Percentiles rank a stretch among this genome's conserved stretches.
phyloP scores from a whole-genome alignment of 768 basidiomycete species.

The Naganishia antarctica region DNA sequence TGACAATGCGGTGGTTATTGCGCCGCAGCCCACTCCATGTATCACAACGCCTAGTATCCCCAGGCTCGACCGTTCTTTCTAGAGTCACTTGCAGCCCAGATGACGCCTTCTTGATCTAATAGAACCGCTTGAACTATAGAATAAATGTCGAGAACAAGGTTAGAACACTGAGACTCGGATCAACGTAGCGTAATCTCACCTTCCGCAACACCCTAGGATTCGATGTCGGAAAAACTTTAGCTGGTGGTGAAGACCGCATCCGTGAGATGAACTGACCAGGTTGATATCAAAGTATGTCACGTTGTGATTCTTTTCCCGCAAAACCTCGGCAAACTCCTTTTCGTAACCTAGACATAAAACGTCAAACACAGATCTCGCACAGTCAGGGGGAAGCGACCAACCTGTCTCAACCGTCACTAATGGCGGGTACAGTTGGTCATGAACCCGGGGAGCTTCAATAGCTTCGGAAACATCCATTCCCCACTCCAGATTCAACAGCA shows the following conservation, averaged over 20 bases:
- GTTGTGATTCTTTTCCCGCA: constrained; percentile 65
- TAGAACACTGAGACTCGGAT: not conserved
- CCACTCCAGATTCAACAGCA: constrained; percentile 66
- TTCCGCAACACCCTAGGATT: constrained; percentile 37
- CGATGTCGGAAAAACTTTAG: not conserved
- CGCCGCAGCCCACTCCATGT: not conserved
- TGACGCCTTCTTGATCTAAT: constrained; percentile 54
- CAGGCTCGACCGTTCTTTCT: constrained; percentile 88
- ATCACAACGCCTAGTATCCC: constrained; percentile 58
- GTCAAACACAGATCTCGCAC: not conserved
- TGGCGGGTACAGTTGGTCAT: constrained; percentile 76
- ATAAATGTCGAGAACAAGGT: not conserved
- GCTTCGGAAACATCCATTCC: constrained; percentile 73
- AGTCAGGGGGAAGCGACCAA: not conserved
- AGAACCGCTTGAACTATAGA: constrained; percentile 60
- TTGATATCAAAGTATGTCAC: constrained; percentile 65
- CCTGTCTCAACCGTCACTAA: constrained; percentile 47
- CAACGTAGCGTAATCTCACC: not conserved
- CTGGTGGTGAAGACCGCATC: no score
- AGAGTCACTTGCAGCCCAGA: constrained; percentile 82
- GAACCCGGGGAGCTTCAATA: constrained; percentile 76
- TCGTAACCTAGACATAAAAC: constrained; percentile 54
- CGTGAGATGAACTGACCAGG: constrained; percentile 45
- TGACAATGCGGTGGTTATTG: not conserved
- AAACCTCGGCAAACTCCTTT: constrained; percentile 55